Evolutionary conservation across 2,329 filamentous ascomycete species (phyloP).

Genomic region (Diplodia mutila): DNA sequence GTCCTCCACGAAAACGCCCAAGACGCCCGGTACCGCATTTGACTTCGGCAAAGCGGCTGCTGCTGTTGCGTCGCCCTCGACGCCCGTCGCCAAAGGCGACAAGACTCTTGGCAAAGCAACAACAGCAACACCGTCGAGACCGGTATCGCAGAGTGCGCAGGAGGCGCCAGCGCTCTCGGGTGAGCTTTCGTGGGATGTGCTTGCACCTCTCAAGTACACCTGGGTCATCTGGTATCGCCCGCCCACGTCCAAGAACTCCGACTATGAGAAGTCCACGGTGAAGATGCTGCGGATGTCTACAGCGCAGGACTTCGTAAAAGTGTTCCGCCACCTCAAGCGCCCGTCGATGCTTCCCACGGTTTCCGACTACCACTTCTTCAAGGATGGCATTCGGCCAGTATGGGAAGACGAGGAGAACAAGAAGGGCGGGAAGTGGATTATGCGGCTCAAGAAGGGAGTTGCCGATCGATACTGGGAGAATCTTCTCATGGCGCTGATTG

Average conservation of each 20-base stretch:
- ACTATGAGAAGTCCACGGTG: conserved; percentile 96
- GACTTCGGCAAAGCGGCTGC: conserved; percentile 68
- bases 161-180: conserved; percentile 45
- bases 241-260: conserved; percentile 94
- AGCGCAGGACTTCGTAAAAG: conserved; percentile 87
- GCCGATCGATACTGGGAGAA: conserved; percentile 98
- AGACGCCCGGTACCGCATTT: conserved; percentile 78
- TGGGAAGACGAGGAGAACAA: conserved; percentile 99
- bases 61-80: conserved; percentile 53
- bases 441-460: conserved; percentile 95
- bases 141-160: conserved; percentile 1
- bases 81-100: conserved; percentile 66
- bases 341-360: conserved; percentile 87
- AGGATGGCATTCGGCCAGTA: conserved; percentile 91
- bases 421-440: conserved; percentile 95
- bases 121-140: conserved; percentile 20
- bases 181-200: conserved; percentile 45
- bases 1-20: conserved; percentile 78
- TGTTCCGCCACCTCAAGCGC: conserved; percentile 86
- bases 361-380: conserved; percentile 98
- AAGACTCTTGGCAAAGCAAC: conserved; percentile 36
- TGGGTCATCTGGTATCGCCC: conserved; percentile 99
- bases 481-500: conserved; percentile 83
- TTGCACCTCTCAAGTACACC: conserved; percentile 71
- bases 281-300: conserved; percentile 80